These are phyloP conservation scores for Globisporangium canariense DNA, from an alignment of 352 stramenopile genomes.

Conservation along the genomic window DNA sequence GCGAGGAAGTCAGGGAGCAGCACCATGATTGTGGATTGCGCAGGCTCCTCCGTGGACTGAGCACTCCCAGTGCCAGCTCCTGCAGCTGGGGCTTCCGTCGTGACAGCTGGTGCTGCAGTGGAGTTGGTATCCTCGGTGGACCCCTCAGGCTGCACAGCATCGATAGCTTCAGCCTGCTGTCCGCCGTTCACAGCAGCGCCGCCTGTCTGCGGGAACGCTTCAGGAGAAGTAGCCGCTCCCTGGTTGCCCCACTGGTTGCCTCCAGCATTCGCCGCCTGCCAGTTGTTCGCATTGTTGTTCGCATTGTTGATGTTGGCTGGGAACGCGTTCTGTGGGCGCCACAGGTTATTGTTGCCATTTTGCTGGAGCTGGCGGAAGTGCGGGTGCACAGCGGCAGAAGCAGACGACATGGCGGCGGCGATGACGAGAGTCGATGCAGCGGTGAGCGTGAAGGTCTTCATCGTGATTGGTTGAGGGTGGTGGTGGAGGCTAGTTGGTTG, in stretches of 20 bases:
- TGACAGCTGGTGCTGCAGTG: constrained; percentile 5
- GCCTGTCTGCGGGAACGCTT: constrained; percentile 11
- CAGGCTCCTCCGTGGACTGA: constrained; percentile 10
- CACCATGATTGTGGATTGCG: constrained; percentile 54
- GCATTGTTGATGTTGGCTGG: not conserved
- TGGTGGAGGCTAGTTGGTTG: not conserved
- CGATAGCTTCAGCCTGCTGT: not conserved
- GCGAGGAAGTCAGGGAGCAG: constrained; percentile 49
- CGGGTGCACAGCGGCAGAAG: constrained; percentile 13
- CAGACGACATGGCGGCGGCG: not conserved
- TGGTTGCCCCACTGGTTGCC: constrained; percentile 14
- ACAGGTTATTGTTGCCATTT: not conserved
- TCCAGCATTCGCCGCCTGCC: constrained; percentile 25
- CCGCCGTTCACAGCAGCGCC: not conserved
- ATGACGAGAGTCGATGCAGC: not conserved
- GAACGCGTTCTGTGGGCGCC: not conserved
- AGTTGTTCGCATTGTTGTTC: constrained; percentile 15
- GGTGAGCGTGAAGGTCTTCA: constrained; percentile 22
- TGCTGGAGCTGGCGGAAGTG: constrained; percentile 17
- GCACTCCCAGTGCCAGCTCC: not conserved
- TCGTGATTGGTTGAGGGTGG: constrained; percentile 5
- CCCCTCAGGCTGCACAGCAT: not conserved
- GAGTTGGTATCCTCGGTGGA: constrained; percentile 6
- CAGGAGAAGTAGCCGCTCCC: not conserved
- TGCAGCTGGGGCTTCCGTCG: constrained; percentile 21